Evolutionary conservation across 2,329 filamentous ascomycete genomes (phyloP).

Genomic region (Colletotrichum sp.): DNA sequence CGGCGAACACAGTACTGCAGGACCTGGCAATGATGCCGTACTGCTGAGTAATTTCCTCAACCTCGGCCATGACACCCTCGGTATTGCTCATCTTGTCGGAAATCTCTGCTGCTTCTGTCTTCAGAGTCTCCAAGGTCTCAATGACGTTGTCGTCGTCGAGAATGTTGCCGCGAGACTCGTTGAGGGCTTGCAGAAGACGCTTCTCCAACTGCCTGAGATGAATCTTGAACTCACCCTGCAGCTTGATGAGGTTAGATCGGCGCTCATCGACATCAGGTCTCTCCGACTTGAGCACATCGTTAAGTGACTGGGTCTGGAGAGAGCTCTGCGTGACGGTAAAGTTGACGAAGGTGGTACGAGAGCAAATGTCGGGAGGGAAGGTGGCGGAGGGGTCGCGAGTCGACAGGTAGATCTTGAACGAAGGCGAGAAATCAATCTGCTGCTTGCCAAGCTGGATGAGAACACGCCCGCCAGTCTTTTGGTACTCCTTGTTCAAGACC

Average conservation of each 20-base stretch:
- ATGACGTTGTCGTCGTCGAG: constrained; percentile 98
- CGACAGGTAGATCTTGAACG: constrained; percentile 94
- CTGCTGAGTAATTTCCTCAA: constrained; percentile 92
- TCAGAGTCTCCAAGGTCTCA: constrained; percentile 94
- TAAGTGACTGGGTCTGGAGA: constrained; percentile 95
- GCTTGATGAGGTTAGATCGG: constrained; percentile 95
- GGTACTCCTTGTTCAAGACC: constrained; percentile 99
- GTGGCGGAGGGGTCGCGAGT: constrained; percentile 95
- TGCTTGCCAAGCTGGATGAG: constrained; percentile 98
- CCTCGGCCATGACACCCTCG: constrained; percentile 97
- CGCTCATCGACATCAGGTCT: constrained; percentile 96
- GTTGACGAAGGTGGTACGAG: constrained; percentile 98
- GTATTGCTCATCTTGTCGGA: constrained; percentile 96
- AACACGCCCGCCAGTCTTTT: constrained; percentile 96
- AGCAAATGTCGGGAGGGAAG: constrained; percentile 97
- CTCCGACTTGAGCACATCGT: constrained; percentile 97
- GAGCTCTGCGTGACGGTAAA: constrained; percentile 99
- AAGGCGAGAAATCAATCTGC: constrained; percentile 97
- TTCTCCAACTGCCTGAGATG: constrained; percentile 96
- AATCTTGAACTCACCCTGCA: constrained; percentile 99
- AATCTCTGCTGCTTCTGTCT: constrained; percentile 97
- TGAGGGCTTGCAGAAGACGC: constrained; percentile 89
- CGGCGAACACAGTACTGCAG: constrained; percentile 96
- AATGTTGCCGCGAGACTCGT: constrained; percentile 97
- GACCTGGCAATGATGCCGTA: constrained; percentile 93